Percentiles rank a stretch among this genome's conserved stretches.
These are phyloP conservation scores for Diaporthe longicolla DNA, from an alignment of 2,329 filamentous ascomycete genomes.

Conservation along the genomic window DNA sequence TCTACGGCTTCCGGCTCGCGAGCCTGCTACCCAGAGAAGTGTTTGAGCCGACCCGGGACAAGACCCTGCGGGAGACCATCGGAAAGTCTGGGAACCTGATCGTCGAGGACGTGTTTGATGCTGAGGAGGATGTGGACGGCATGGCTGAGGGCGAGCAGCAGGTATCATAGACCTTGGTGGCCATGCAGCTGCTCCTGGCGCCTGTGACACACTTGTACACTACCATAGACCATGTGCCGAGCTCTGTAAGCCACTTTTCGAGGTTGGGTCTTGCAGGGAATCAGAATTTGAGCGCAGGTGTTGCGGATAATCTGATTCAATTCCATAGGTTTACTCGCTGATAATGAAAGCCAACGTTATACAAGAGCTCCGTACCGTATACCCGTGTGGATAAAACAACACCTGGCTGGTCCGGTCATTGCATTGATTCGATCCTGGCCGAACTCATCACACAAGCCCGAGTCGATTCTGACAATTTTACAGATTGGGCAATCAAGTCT, in stretches of 20 bases:
- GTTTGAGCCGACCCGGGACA: conserved; percentile 77
- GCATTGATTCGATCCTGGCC: neutral
- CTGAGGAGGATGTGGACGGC: conserved; percentile 24
- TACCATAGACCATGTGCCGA: conserved; percentile 3
- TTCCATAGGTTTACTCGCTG: neutral
- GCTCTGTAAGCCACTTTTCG: neutral
- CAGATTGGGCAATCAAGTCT: neutral
- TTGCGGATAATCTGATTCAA: conserved; percentile 10
- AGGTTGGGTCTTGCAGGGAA: neutral
- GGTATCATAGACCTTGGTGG: neutral
- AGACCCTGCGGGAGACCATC: conserved; percentile 79
- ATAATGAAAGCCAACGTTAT: neutral
- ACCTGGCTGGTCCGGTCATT: neutral
- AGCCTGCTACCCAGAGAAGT: conserved; percentile 88
- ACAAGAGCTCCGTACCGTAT: neutral
- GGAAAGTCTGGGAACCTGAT: conserved; percentile 90
- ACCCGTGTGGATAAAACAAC: neutral
- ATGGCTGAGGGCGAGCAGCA: neutral
- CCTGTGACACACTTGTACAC: neutral
- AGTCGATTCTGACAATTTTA: neutral
- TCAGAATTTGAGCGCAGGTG: conserved; percentile 19
- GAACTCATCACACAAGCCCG: neutral
- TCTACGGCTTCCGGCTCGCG: conserved; percentile 88
- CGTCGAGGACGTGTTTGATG: conserved; percentile 73
- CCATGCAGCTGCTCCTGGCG: neutral